A percentile compares a stretch with the other conserved stretches of the same genome.
Conservation (phyloP, 331 rosid species). For the Malus hybrid region DNA sequence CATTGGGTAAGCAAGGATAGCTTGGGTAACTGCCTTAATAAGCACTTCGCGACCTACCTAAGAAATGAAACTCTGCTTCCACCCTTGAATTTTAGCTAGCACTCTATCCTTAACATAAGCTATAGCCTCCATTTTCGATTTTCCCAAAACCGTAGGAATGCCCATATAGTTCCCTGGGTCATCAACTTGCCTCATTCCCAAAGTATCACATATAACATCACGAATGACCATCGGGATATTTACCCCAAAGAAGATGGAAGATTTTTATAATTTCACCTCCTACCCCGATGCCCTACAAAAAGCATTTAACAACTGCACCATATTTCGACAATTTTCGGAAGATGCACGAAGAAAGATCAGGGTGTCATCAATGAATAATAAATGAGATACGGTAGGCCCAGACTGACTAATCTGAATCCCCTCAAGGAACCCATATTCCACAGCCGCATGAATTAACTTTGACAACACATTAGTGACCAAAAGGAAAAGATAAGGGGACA, state of each 20-base stretch:
- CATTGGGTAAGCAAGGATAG: neutral
- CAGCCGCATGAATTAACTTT: fast-evolving
- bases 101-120: neutral
- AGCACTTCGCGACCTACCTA: too few species aligned
- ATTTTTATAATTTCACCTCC: neutral
- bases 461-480: neutral
- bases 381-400: neutral
- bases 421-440: neutral
- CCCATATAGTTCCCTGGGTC: too few species aligned
- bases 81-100: neutral
- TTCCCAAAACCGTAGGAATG: too few species aligned
- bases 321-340: neutral
- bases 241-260: neutral
- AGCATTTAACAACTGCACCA: neutral
- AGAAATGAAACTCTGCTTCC: neutral
- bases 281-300: neutral
- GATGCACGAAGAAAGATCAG: neutral
- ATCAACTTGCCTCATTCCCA: neutral
- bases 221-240: too few species aligned
- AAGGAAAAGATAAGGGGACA: neutral
- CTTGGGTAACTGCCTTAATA: too few species aligned
- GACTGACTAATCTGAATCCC: neutral
- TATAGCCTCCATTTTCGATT: too few species aligned
- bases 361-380: neutral
- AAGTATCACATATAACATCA: neutral